Evolutionary conservation across 1,284 basidiomycete species (phyloP), one percentile per base, ranked within the genome.

Genomic region (Cutaneotrichosporon dermatis): DNA sequence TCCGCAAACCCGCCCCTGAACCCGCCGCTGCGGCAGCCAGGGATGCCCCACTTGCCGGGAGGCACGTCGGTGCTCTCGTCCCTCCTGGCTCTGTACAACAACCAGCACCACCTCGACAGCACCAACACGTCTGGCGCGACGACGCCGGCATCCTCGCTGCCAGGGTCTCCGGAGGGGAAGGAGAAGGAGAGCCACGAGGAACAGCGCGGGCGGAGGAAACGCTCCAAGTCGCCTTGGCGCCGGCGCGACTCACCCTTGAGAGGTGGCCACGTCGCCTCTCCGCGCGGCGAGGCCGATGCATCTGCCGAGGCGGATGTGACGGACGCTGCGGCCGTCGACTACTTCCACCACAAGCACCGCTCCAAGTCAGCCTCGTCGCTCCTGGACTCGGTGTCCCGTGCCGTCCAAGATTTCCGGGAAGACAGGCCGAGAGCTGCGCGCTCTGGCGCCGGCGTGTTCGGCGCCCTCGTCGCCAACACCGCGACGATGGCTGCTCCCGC

Each of bases 381-480:
- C 8, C 13, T 51, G 1, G 11, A 49, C 35, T 39, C 34, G 10
- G 54, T 55, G 16, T 35, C 54, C 9, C 42, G 51, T 7, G 50
- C 50, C 4, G 55, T 51, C 15, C 39, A 57, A n/a, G 55, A 51
- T 36, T 45, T 57, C n/a, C 43, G 43, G 15, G 55, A 51, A 48
- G 74, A 80, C 63, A 67, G 82, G 16, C 86, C 84, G 4, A 76
- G 82, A 39, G 79, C 80, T 4, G 80, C 84, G 6, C 76, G 82
- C 51, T 84, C 79, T 59, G 82, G 80, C 6, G 88, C 82, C 0
- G 88, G 88, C 6, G 87, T 88, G 0, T 84, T 89, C 67, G 88
- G 87, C 11, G 83, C 86, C 6, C 81, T 91, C 49, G 85, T 90
- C 43, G 85, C 88, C 34, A 85, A 84, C 62, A 86, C 88, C 0